A percentile compares a stretch with the other conserved stretches of the same genome.
Conservation (phyloP, 2,329 filamentous ascomycete species). For the Penicillium sp. region DNA sequence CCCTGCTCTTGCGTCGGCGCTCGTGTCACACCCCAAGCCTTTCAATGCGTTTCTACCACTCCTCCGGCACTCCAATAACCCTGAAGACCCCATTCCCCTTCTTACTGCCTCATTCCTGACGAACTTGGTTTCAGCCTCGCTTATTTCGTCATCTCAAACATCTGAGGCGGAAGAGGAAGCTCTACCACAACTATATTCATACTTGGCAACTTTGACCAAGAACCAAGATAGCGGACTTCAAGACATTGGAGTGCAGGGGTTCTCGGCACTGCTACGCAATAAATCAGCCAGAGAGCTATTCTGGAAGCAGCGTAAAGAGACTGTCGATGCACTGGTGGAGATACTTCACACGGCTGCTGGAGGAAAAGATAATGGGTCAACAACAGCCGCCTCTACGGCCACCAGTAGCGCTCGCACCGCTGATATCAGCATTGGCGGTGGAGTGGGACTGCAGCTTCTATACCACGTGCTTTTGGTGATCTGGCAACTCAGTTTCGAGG, state of each 20-base stretch:
- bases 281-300: constrained; percentile 73
- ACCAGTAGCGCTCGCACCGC: constrained; percentile 61
- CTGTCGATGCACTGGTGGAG: constrained; percentile 72
- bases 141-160: constrained; percentile 58
- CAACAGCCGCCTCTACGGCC: constrained; percentile 41
- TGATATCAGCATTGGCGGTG: constrained; percentile 62
- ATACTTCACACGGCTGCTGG: constrained; percentile 74
- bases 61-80: constrained; percentile 75
- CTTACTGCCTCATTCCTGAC: constrained; percentile 85
- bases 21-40: constrained; percentile 67
- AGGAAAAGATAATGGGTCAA: constrained; percentile 63
- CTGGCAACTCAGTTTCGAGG: constrained; percentile 96
- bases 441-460: constrained; percentile 84
- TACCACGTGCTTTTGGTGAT: constrained; percentile 91
- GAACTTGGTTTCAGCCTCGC: constrained; percentile 65
- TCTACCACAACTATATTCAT: constrained; percentile 77
- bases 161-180: constrained; percentile 65
- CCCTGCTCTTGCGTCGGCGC: constrained; percentile 69
- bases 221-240: constrained; percentile 84
- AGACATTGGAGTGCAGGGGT: constrained; percentile 91
- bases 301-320: constrained; percentile 87
- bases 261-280: constrained; percentile 77
- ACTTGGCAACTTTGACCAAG: constrained; percentile 78
- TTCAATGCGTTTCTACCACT: constrained; percentile 79
- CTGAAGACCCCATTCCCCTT: constrained; percentile 81